Conservation (phyloP, 2,329 filamentous ascomycete genomes). For the Claviceps fusiformis region DNA sequence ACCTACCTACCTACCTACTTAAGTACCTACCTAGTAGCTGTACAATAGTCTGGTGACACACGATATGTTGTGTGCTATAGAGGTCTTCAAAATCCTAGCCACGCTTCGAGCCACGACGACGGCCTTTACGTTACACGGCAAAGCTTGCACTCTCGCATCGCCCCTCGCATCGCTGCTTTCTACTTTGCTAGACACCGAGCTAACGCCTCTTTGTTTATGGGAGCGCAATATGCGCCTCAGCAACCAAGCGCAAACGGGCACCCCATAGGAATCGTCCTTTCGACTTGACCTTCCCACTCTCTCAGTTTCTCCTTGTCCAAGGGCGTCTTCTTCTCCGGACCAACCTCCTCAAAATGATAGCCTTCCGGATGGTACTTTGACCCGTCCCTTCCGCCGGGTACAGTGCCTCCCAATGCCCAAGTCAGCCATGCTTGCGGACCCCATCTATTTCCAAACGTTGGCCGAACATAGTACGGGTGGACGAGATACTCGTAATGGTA, state of each 20-base stretch:
- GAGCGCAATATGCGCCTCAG: not conserved
- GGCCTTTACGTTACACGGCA: not conserved
- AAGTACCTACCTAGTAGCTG: too few relatives aligned
- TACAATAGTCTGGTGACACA: not conserved
- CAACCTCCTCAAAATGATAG: slow-evolving; percentile 2
- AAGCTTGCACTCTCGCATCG: not conserved
- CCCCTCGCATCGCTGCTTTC: not conserved
- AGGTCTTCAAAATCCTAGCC: too few relatives aligned
- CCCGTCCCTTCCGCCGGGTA: not conserved
- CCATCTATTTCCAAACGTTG: slow-evolving; percentile 2
- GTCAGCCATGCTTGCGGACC: slow-evolving; percentile 1
- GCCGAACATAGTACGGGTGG: slow-evolving; percentile 3
- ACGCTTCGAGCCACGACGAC: not conserved
- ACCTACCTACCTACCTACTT: too few relatives aligned
- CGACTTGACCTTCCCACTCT: not conserved
- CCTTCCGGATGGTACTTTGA: not conserved
- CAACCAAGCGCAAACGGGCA: slow-evolving; percentile 2
- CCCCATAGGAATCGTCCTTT: slow-evolving; percentile 1
- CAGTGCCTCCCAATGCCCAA: not conserved
- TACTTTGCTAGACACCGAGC: too few relatives aligned
- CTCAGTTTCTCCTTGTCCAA: not conserved
- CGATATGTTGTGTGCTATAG: too few relatives aligned
- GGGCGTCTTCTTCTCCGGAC: not conserved
- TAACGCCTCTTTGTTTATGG: too few relatives aligned
- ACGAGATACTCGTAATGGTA: not conserved